phyloP scores from a whole-genome alignment of 2,329 filamentous ascomycete genomes.

The Ampelomyces quisqualis region DNA sequence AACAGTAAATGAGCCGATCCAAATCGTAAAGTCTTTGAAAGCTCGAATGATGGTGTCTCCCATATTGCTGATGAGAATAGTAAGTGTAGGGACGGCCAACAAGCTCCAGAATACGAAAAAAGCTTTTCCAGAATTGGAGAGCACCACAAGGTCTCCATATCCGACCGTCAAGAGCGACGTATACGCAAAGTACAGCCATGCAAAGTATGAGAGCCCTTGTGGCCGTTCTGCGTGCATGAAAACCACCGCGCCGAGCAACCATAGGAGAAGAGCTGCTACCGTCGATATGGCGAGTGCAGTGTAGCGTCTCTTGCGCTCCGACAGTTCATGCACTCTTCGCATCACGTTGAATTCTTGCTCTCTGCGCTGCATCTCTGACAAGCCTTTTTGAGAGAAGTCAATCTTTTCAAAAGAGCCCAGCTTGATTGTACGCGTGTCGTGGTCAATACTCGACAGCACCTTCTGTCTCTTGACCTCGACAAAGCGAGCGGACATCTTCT shows the following conservation, averaged over 20 bases:
- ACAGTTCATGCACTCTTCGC: constrained; percentile 44
- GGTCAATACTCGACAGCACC: constrained; percentile 44
- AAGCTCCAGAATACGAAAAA: constrained; percentile 61
- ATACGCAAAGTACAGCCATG: constrained; percentile 56
- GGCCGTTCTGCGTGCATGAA: constrained; percentile 52
- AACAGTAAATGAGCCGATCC: constrained; percentile 56
- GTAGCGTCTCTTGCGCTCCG: constrained; percentile 42
- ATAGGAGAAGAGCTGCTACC: constrained; percentile 43
- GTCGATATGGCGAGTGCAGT: constrained; percentile 46
- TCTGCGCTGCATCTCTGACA: constrained; percentile 45
- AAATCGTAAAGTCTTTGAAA: constrained; percentile 58
- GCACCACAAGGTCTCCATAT: constrained; percentile 53
- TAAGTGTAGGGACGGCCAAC: constrained; percentile 56
- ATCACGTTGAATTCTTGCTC: constrained; percentile 52
- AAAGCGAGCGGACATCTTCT: constrained; percentile 54
- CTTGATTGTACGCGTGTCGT: constrained; percentile 45
- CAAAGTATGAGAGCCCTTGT: constrained; percentile 55
- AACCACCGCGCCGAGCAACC: constrained; percentile 53
- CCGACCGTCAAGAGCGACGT: constrained; percentile 57
- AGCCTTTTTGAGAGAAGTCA: constrained; percentile 45
- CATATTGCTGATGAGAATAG: constrained; percentile 57
- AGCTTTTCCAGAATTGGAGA: constrained; percentile 53
- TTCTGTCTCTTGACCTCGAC: constrained; percentile 51
- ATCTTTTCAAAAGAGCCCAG: constrained; percentile 46
- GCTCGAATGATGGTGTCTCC: constrained; percentile 57